A percentile compares a stretch with the other conserved stretches of the same genome.
Conservation (phyloP, 2,329 filamentous ascomycete species). For the Trichoderma asperellum region DNA sequence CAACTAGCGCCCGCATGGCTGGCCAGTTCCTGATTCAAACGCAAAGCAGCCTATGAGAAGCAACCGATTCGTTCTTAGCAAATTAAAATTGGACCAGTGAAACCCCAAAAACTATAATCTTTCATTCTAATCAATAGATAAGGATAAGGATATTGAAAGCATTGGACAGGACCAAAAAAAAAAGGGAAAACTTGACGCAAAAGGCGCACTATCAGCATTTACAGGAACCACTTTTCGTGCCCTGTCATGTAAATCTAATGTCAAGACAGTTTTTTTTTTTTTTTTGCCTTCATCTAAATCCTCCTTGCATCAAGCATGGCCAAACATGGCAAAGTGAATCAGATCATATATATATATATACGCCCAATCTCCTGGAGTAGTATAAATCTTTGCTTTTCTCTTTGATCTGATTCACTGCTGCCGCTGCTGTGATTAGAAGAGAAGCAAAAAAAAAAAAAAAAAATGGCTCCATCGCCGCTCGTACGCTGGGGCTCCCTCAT, state of each 20-base stretch:
- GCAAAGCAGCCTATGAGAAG: neutral
- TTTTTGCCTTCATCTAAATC: too few species aligned
- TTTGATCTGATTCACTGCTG: neutral
- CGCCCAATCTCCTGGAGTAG: neutral
- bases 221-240: conserved; percentile 14
- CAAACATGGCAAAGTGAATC: neutral
- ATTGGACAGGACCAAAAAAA: neutral
- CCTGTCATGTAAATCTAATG: neutral
- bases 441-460: neutral
- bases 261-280: neutral
- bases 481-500: conserved; percentile 41
- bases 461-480: conserved; percentile 29
- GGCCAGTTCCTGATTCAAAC: neutral
- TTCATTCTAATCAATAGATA: conserved; percentile 7
- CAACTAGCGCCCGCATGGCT: neutral
- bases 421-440: neutral
- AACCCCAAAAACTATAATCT: neutral
- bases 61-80: neutral
- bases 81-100: neutral
- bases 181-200: neutral
- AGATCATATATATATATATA: neutral
- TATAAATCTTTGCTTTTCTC: too few species aligned
- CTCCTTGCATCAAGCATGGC: neutral
- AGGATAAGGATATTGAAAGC: neutral
- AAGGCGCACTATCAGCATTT: conserved; percentile 3